Base-by-base conservation (phyloP, 345 rosid genomes). In the Salix udensis region DNA sequence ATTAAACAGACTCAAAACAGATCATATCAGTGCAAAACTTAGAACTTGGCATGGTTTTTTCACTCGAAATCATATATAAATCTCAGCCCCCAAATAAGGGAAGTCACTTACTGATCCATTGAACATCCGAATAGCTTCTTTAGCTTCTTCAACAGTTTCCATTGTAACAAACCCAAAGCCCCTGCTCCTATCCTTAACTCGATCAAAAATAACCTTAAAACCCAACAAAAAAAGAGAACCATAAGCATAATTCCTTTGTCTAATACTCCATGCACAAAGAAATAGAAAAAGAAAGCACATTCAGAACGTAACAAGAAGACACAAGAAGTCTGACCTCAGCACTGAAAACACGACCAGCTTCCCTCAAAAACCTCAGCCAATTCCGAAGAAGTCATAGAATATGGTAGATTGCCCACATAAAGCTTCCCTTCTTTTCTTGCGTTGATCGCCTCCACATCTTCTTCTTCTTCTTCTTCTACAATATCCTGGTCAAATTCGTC, bases 141-240 rank as follows among this genome's bases (percentile, higher is more conserved):
- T 85, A 70, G 99, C 99, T 82, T 93, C 96, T 65, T 91, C 91
- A 48, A 84, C 76, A 78, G 81, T 88, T 65, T 68, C 92, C 99
- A 96, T 91, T 4, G 94, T 86, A 7, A 93, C 93, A 78, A 96
- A 93, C 15, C 87, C 99, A 72, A 96, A 96, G 8, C 98, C 99
- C 77, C 99, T 91, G 92, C 99, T 96, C 88, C 98, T 89, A 74
- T 92, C 97, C 6, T 94, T 93, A 12, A 87, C 91, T 79, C 92
- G 85, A 85, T 91, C 91, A 67, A 90, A 88, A 10, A 93, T 94
- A 82, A 91, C 86, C 99, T 96, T 73, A 53, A 53, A 71, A 78
- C 14, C 74, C 78, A 60, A 69, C 28, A 9, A 53, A 46, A 23
- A 64, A 60, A 24, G 1, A 21, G 13, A n/a, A 10, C 1, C 64